Conservation (phyloP, 31 red algal species). For the Asparagopsis taxiformis region DNA sequence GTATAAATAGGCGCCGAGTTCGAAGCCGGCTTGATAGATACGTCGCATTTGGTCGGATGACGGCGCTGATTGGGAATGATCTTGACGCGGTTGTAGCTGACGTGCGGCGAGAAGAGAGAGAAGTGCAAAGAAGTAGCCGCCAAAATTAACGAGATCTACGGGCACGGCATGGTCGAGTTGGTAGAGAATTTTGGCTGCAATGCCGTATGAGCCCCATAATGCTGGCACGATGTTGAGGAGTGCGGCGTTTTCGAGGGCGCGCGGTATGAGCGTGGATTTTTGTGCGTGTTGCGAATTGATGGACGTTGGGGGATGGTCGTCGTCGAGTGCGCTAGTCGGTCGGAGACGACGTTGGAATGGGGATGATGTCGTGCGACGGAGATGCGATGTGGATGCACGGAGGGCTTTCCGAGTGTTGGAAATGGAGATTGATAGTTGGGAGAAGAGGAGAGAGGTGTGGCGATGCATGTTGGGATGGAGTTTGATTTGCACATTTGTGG, state of each 20-base stretch:
- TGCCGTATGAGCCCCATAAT: conserved; percentile 66
- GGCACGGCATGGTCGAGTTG: conserved; percentile 18
- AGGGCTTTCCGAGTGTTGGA: neutral
- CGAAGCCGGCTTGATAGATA: conserved; percentile 27
- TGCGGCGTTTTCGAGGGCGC: conserved; percentile 13
- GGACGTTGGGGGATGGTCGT: neutral
- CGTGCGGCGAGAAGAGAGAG: conserved; percentile 12
- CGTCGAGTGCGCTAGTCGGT: neutral
- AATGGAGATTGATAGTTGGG: neutral
- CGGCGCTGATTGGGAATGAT: neutral
- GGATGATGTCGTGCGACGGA: neutral
- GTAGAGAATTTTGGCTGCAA: conserved; percentile 19
- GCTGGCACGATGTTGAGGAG: conserved; percentile 51
- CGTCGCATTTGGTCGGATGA: neutral
- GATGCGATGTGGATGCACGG: neutral
- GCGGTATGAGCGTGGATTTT: neutral
- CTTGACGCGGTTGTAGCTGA: neutral
- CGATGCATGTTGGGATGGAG: too few relatives aligned
- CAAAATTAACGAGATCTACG: conserved; percentile 36
- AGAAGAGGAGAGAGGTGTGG: neutral
- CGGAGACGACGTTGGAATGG: neutral
- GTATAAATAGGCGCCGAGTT: conserved; percentile 76
- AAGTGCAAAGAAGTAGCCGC: conserved; percentile 19
- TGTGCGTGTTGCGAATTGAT: neutral
- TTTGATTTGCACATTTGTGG: too few relatives aligned